phyloP scores from a whole-genome alignment of 305 asterid species.

The Fraxinus albicans region DNA sequence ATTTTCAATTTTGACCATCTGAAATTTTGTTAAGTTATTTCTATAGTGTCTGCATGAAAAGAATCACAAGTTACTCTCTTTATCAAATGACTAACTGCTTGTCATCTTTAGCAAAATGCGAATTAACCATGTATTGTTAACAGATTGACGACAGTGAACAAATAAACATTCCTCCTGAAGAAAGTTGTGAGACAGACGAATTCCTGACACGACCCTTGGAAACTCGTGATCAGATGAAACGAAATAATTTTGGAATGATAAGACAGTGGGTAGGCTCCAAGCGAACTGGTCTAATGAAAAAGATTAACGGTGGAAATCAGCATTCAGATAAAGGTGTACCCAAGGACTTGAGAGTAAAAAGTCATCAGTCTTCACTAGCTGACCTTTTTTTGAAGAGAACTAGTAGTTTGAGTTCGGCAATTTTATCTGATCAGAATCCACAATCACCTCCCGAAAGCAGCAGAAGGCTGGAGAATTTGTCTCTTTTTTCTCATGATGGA shows the following conservation, averaged over 20 bases:
- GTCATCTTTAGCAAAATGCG: background rate
- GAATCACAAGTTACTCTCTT: background rate
- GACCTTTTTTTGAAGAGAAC: slow-evolving; percentile 32
- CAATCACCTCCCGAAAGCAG: slow-evolving; percentile 21
- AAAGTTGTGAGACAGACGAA: slow-evolving; percentile 33
- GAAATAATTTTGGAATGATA: slow-evolving; percentile 45
- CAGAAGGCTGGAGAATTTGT: background rate
- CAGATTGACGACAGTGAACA: slow-evolving; percentile 45
- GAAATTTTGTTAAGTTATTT: slow-evolving; percentile 8
- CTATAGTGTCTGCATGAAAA: background rate
- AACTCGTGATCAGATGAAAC: slow-evolving; percentile 33
- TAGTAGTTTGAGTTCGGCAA: slow-evolving; percentile 30
- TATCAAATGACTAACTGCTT: slow-evolving; percentile 6
- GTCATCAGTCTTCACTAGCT: slow-evolving; percentile 29
- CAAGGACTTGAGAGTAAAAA: slow-evolving; percentile 31
- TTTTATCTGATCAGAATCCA: slow-evolving; percentile 33
- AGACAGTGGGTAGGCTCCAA: slow-evolving; percentile 64
- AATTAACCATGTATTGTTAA: slow-evolving; percentile 11
- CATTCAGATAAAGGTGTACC: slow-evolving; percentile 21
- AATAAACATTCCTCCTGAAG: slow-evolving; percentile 31
- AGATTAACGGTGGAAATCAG: slow-evolving; percentile 35
- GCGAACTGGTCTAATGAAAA: slow-evolving; percentile 48
- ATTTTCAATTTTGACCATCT: background rate
- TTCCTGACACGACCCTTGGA: slow-evolving; percentile 24
- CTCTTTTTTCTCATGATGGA: slow-evolving; percentile 29